Conservation (phyloP, 1,139 yeast species). For the Candida smagusa region DNA sequence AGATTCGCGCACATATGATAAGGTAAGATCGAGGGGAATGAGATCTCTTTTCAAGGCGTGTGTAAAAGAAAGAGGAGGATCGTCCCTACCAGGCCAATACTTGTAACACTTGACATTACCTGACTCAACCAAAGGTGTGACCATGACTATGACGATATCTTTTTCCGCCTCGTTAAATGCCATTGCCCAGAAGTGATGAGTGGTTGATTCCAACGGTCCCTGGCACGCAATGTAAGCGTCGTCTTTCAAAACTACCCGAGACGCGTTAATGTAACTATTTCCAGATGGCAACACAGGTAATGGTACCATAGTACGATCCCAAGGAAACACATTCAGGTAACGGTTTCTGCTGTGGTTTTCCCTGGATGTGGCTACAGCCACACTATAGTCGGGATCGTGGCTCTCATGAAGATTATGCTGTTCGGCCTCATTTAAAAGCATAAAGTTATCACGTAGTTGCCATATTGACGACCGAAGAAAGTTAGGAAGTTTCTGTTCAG, state of each 20-base stretch:
- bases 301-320: constrained; percentile 34
- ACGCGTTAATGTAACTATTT: constrained; percentile 44
- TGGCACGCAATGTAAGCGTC: constrained; percentile 39
- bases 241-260: constrained; percentile 22
- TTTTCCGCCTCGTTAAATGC: constrained; percentile 47
- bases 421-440: constrained; percentile 12
- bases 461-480: constrained; percentile 10
- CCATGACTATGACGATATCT: constrained; percentile 71
- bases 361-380: constrained; percentile 17
- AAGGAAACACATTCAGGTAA: constrained; percentile 43
- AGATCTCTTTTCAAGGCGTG: constrained; percentile 19
- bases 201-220: constrained; percentile 65
- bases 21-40: constrained; percentile 14
- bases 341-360: constrained; percentile 31
- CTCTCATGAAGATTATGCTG: constrained; percentile 7
- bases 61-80: constrained; percentile 20
- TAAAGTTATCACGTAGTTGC: constrained; percentile 13
- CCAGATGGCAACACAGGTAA: constrained; percentile 20
- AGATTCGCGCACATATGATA: constrained; percentile 18
- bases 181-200: constrained; percentile 85
- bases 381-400: constrained; percentile 21
- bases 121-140: constrained; percentile 72
- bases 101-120: constrained; percentile 61
- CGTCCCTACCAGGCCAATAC: constrained; percentile 62
- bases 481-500: constrained; percentile 1